phyloP scores from a whole-genome alignment of 202 grass and related monocot genomes.

The Cymbopogon flexuosus region DNA sequence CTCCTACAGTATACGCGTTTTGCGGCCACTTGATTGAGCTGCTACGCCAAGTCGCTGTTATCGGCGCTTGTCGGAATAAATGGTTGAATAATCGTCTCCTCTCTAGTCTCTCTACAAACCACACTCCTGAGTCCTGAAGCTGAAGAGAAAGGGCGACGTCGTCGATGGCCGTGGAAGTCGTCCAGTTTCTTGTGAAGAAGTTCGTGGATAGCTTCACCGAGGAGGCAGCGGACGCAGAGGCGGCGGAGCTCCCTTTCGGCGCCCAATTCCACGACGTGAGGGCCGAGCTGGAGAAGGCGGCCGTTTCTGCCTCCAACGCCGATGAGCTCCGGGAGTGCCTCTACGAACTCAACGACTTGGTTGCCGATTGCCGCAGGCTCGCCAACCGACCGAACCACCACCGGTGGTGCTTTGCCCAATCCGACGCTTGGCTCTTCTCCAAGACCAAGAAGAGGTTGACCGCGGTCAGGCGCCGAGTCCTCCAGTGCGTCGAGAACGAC shows the following conservation, averaged over 20 bases:
- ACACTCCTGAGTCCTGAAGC: background rate
- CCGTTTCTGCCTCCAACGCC: slow-evolving; percentile 30
- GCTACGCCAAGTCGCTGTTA: background rate
- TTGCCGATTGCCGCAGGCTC: slow-evolving; percentile 35
- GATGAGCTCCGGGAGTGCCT: slow-evolving; percentile 47
- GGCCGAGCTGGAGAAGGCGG: slow-evolving; percentile 29
- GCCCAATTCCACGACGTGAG: slow-evolving; percentile 32
- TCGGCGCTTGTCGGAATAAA: background rate
- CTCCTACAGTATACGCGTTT: background rate
- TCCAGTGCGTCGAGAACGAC: background rate
- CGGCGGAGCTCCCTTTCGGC: slow-evolving; percentile 36
- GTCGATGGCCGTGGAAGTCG: slow-evolving; percentile 33
- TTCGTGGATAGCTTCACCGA: slow-evolving; percentile 29
- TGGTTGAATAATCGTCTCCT: background rate
- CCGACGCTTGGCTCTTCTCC: slow-evolving; percentile 4
- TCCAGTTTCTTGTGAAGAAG: slow-evolving; percentile 43
- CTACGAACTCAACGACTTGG: slow-evolving; percentile 46
- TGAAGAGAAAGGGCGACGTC: background rate
- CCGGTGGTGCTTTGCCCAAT: background rate
- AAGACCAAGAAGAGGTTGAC: slow-evolving; percentile 34
- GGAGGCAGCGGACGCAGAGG: background rate
- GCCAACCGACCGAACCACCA: background rate
- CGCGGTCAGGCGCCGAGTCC: slow-evolving; percentile 14
- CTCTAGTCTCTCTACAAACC: background rate
- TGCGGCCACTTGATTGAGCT: background rate